Percentiles rank a stretch among this genome's conserved stretches.
These are phyloP conservation scores for Dendrocalamus sinicus DNA, from an alignment of 176 grass and related monocot genomes.

Conservation along the genomic window DNA sequence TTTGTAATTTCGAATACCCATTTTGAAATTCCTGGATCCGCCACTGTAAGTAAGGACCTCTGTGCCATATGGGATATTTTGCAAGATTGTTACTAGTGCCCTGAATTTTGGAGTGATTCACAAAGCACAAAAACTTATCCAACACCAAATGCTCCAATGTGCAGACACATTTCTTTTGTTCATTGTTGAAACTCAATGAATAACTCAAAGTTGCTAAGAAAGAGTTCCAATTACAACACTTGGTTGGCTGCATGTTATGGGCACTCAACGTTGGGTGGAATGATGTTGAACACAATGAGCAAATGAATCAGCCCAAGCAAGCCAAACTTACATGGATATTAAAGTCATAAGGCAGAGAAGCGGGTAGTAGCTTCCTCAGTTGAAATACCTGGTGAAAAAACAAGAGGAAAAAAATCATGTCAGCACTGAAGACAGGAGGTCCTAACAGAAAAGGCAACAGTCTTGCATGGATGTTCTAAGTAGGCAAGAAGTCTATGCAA, in stretches of 20 bases:
- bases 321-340: slow-evolving; percentile 94
- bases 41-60: background rate
- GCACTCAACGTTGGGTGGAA: background rate
- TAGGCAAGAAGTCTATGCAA: background rate
- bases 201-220: background rate
- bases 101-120: slow-evolving; percentile 1
- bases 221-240: background rate
- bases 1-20: too few relatives aligned
- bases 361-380: slow-evolving; percentile 90
- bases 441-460: background rate
- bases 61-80: slow-evolving; percentile 5
- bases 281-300: background rate
- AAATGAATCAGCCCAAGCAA: slow-evolving; percentile 35
- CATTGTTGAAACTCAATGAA: background rate
- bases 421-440: slow-evolving; percentile 6
- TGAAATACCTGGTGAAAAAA: slow-evolving; percentile 78
- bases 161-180: slow-evolving; percentile 8
- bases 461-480: background rate
- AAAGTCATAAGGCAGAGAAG: slow-evolving; percentile 92
- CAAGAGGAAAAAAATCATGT: slow-evolving; percentile 35
- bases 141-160: background rate
- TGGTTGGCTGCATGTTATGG: slow-evolving; percentile 6
- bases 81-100: background rate
- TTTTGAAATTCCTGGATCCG: too few relatives aligned
- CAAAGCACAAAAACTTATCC: slow-evolving; percentile 17